Base-by-base conservation (phyloP, 2,329 filamentous ascomycete species). In the Microdochium bolleyi region DNA sequence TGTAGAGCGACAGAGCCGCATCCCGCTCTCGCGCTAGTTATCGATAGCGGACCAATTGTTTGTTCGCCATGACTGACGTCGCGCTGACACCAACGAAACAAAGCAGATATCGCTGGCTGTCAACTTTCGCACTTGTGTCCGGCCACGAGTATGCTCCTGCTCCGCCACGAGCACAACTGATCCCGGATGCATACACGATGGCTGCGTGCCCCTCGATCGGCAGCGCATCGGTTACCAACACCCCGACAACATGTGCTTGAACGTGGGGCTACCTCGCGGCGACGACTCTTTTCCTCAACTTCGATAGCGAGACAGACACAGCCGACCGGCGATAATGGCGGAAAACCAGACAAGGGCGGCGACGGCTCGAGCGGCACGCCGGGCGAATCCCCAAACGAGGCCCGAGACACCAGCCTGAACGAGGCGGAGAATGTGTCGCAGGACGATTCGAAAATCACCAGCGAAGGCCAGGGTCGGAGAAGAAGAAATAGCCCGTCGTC, bases 151-250 rank as follows among this genome's bases (percentile, higher is more conserved):
- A 46, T 19, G 5, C 11, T 41, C 41, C 41, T 46, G 41, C 41
- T 46, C 41, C 41, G 41, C 41, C 41, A 46, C 41, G 41, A 46
- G 41, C 41, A 46, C 41, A 21, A 46, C 41, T 46, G 41, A 46
- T 49, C 56, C 58, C 61, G 62, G 59, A 67, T 67, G 65, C 63
- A 61, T 65, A 62, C 56, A 53, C 55, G 56, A 57, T 62, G 60
- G 60, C 56, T 60, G 37, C 61, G 64, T 60, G 64, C 62, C 59
- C 58, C 62, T 57, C 63, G 62, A 52, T 61, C 56, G 32, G 58
- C 60, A 56, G 59, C 61, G 24, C 25, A 24, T 49, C 48, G 24
- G 60, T 59, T 57, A 21, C 52, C 52, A 49, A 54, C 57, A 51
- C 56, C 56, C 19, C 61, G 48, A 52, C 30, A 51, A 52, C 30